Conservation (phyloP, 2,329 filamentous ascomycete species). For the Herpotrichia juniperi region DNA sequence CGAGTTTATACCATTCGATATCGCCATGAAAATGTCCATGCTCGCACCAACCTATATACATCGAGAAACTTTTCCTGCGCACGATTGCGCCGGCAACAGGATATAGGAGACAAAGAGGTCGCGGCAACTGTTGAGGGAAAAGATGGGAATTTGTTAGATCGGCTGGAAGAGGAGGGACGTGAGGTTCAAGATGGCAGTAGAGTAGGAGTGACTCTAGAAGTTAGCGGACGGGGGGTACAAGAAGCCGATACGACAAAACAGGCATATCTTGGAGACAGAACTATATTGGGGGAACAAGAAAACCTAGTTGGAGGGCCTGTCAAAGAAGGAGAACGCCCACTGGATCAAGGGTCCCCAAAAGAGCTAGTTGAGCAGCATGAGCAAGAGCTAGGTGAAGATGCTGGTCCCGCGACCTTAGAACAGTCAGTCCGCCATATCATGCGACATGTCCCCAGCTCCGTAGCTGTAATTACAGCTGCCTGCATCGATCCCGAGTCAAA, state of each 20-base stretch:
- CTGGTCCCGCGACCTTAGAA: background rate
- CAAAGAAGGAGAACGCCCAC: background rate
- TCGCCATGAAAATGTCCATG: background rate
- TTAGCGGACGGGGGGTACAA: too few relatives aligned
- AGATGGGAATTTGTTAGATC: background rate
- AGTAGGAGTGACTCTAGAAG: background rate
- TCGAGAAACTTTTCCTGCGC: background rate
- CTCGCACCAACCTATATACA: background rate
- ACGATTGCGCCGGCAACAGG: background rate
- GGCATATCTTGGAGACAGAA: too few relatives aligned
- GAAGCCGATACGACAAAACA: too few relatives aligned
- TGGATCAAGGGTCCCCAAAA: background rate
- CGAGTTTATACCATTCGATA: background rate
- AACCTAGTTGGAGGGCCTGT: background rate
- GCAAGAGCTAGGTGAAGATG: background rate
- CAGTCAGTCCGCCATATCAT: constrained; percentile 44
- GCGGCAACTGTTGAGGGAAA: background rate
- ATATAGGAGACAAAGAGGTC: background rate
- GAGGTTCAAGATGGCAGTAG: background rate
- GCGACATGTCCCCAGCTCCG: constrained; percentile 62
- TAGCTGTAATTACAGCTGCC: constrained; percentile 59
- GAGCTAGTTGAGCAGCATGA: background rate
- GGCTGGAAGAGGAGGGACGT: background rate
- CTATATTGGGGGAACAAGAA: background rate
- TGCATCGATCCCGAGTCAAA: constrained; percentile 18